phyloP scores from a whole-genome alignment of 2,329 filamentous ascomycete genomes.

The Corniculantispora saksenae region DNA sequence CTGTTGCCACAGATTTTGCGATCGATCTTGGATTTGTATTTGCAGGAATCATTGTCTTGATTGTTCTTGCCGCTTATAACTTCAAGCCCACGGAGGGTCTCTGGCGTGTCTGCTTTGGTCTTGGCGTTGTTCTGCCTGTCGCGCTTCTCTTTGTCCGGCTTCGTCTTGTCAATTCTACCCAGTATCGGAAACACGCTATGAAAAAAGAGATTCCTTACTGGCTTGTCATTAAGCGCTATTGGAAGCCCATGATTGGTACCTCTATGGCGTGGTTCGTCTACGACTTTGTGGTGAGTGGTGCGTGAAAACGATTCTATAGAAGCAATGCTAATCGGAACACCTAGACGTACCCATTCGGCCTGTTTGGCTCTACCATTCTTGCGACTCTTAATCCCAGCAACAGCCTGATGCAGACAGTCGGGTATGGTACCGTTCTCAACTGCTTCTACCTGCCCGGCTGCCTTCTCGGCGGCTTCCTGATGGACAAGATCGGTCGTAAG shows the following conservation, averaged over 20 bases:
- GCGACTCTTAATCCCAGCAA: conserved; percentile 24
- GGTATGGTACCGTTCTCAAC: conserved; percentile 27
- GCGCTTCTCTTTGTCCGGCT: conserved; percentile 57
- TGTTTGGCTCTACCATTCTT: conserved; percentile 29
- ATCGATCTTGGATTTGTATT: conserved; percentile 38
- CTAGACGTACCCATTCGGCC: conserved; percentile 28
- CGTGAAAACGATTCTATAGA: too few species aligned
- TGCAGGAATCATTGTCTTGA: conserved; percentile 44
- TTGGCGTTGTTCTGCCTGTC: conserved; percentile 39
- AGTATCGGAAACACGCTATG: conserved; percentile 31
- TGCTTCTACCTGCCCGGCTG: conserved; percentile 26
- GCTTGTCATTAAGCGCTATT: conserved; percentile 29
- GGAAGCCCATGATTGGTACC: conserved; percentile 54
- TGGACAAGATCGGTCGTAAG: conserved; percentile 41
- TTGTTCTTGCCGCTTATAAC: conserved; percentile 42
- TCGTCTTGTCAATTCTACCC: conserved; percentile 51
- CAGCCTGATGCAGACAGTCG: conserved; percentile 25
- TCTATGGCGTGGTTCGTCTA: conserved; percentile 52
- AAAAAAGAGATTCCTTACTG: conserved; percentile 28
- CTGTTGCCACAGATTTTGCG: conserved; percentile 46
- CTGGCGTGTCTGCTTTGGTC: conserved; percentile 41
- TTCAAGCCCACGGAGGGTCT: conserved; percentile 39
- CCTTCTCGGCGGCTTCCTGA: conserved; percentile 41
- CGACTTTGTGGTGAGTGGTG: conserved; percentile 26
- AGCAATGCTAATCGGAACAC: neutral